Base-by-base conservation (phyloP, 176 grass and related monocot species). In the Zoysia japonica region DNA sequence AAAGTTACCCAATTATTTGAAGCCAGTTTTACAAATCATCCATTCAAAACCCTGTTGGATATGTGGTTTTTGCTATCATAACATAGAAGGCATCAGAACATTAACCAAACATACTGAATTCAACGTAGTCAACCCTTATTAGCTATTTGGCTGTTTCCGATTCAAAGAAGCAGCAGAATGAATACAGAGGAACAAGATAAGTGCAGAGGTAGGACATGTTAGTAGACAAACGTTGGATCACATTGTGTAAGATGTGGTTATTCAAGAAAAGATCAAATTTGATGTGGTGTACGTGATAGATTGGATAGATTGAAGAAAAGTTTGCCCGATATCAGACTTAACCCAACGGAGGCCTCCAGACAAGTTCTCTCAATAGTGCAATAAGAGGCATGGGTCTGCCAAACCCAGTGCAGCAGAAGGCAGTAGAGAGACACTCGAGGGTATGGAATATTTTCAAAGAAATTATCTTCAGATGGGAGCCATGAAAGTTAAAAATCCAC, bases 41-140 rank as follows among this genome's bases (percentile, higher is more conserved):
- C 61, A 68, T 13, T 41, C 45, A 86, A 28, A 86, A 68, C 35
- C 50, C 17, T 51, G 40, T 28, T 41, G 35, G 49, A 57, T 7
- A 67, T 67, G 13, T 42, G 14, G 4, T 55, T 13, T 16, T 15
- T 17, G 39, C 14, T 40, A 46, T 20, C 60, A 73, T 67, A 59
- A 71, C 14, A 9, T 38, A 5, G 56, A 85, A 16, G 49, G 13
- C 20, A 11, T 39, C 15, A 47, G 9, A 47, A 75, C 52, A 44
- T 12, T 45, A 39, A 70, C 55, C 10, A 64, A 7, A 65, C 68
- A 60, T 49, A 77, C 16, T 38, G 61, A 42, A 56, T 59, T 46
- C 68, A 20, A 3, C 2, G 28, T 39, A 55, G 11, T 65, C 54
- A 49, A 50, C 4, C 35, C 65, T 8, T 38, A 56, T 9, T 40